Percentiles rank a stretch among this genome's conserved stretches.
Evolutionary conservation across 2,329 filamentous ascomycete genomes (phyloP).

Genomic region (Pyricularia sp.): DNA sequence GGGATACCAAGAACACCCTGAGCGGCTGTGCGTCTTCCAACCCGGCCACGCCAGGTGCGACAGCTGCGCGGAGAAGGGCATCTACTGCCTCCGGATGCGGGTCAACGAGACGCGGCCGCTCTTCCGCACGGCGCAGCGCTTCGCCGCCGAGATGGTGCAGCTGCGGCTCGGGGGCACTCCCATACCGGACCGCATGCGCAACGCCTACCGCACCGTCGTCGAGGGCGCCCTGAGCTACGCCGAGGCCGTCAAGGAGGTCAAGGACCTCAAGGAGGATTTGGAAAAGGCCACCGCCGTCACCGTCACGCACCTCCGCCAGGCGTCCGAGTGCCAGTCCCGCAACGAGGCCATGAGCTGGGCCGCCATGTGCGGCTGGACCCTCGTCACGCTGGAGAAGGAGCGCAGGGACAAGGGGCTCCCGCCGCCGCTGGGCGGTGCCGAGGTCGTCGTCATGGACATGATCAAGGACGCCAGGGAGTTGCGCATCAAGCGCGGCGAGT

Average conservation of each 20-base stretch:
- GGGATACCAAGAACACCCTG: neutral
- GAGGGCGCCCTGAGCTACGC: conserved; percentile 1
- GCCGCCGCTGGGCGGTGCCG: neutral
- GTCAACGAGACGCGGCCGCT: neutral
- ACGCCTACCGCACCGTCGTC: neutral
- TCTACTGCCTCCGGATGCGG: conserved; percentile 1
- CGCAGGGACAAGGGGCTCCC: neutral
- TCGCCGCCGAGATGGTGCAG: neutral
- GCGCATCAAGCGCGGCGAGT: neutral
- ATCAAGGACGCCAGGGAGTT: neutral
- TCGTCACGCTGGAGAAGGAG: neutral
- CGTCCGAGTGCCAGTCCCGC: neutral
- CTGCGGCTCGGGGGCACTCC: neutral
- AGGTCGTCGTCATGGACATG: neutral
- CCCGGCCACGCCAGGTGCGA: neutral
- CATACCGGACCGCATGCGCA: neutral
- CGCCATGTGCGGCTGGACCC: conserved; percentile 1
- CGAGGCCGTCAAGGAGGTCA: conserved; percentile 2
- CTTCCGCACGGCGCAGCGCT: conserved; percentile 1
- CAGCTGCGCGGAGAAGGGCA: neutral
- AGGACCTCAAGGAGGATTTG: neutral
- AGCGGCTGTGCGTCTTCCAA: neutral
- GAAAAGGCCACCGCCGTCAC: neutral
- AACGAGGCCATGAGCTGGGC: neutral
- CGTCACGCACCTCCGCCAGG: neutral